Evolutionary conservation across 306 rosid genomes (phyloP).

Genomic region (Mimosa pudica): DNA sequence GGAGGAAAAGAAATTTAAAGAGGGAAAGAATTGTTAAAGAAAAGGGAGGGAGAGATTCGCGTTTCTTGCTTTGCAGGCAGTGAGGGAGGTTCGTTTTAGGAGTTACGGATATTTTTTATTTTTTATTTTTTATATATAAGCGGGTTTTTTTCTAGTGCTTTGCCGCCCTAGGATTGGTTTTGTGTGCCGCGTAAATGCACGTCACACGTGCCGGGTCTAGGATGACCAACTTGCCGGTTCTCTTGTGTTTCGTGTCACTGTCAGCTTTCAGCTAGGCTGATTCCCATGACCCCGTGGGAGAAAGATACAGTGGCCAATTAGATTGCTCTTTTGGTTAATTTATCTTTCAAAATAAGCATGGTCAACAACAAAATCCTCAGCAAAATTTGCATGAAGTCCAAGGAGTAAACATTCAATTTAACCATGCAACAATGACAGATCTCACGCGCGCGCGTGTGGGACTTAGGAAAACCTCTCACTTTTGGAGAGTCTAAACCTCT

Average conservation of each 20-base stretch:
- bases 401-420: too few relatives aligned
- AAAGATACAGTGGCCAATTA: neutral
- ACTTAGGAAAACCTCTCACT: too few relatives aligned
- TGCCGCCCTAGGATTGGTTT: constrained; percentile 12
- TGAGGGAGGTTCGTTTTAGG: constrained; percentile 30
- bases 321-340: too few relatives aligned
- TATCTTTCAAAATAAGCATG: too few relatives aligned
- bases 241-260: neutral
- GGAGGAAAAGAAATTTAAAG: neutral
- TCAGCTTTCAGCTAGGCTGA: too few relatives aligned
- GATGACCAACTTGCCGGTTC: constrained; percentile 34
- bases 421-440: too few relatives aligned
- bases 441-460: too few relatives aligned
- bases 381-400: too few relatives aligned
- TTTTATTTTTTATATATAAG: constrained; percentile 1
- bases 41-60: constrained; percentile 49
- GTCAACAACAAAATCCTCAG: too few relatives aligned
- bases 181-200: neutral
- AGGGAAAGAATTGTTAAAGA: neutral
- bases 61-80: constrained; percentile 57
- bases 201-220: constrained; percentile 33
- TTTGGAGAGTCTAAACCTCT: too few relatives aligned
- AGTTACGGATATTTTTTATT: constrained; percentile 41
- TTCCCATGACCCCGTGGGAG: too few relatives aligned
- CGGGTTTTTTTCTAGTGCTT: constrained; percentile 36